Evolutionary conservation across 495 filamentous ascomycete species (phyloP), one percentile per base, ranked within the genome.

Genomic region (Neohortaea acidophila): DNA sequence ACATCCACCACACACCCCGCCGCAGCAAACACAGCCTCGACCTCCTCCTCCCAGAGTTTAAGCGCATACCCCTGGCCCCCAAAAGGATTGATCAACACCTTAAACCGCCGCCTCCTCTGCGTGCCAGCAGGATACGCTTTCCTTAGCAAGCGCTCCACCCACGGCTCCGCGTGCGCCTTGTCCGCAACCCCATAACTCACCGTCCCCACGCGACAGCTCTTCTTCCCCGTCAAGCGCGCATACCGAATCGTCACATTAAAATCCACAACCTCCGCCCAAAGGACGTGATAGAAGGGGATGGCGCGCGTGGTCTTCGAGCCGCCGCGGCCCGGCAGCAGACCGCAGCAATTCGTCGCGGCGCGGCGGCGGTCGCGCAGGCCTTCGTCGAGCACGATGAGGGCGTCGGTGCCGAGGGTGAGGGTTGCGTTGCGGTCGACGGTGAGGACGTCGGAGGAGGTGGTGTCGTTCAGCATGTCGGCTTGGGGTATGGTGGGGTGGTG

Each of bases 41-140:
- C 77, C 43, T 87, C 67, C 34, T 70, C 71, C 38, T 73, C 59
- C 66, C 83, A 97, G 41, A 77, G 67, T 46, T 73, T 76, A 31
- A 65, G 63, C 12, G 85, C 89, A 20, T 67, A 69, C 10, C 87
- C 85, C 18, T 84, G 75, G 4, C 89, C 89, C 18, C 84, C 82
- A 44, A 86, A 79, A 0, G 89, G 89, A 51, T 96, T 97, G 44
- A 97, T 68, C 13, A 94, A 59, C 21, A 96, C 73, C 59, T 89
- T 89, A 48, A 86, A 70, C 19, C 83, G 72, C 54, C 82, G 87
- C 27, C 64, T 67, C 14, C 67, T 71, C 30, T 78, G 69, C 0
- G 76, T 71, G 15, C 29, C 25, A n/a, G 68, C 61, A 14, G 75
- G 78, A 51, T 94, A 94, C 18, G 85, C 70, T 18, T 66, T 64